Evolutionary conservation across 2,329 filamentous ascomycete species (phyloP).

Genomic region (Fusarium xylarioides): DNA sequence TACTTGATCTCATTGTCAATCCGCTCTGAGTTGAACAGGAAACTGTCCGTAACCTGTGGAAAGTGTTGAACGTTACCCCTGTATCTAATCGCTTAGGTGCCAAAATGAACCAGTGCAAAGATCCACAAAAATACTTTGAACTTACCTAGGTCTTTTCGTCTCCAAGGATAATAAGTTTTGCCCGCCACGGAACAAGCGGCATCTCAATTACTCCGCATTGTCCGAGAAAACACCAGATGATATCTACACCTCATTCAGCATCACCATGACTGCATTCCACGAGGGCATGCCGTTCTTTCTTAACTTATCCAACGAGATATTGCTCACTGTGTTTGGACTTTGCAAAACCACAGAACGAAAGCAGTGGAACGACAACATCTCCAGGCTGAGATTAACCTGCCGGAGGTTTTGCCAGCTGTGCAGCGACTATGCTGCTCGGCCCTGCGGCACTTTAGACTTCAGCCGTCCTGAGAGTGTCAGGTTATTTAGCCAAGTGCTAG

Average conservation of each 20-base stretch:
- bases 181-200: background rate
- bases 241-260: accelerated
- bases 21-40: background rate
- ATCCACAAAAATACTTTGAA: background rate
- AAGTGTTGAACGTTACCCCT: too few species aligned
- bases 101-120: background rate
- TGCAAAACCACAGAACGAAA: background rate
- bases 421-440: background rate
- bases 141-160: background rate
- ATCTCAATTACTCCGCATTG: background rate
- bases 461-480: background rate
- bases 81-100: too few species aligned
- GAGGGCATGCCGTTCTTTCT: background rate
- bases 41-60: background rate
- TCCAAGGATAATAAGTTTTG: too few species aligned
- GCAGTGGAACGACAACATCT: background rate
- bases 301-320: background rate
- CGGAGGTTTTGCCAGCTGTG: background rate
- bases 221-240: background rate
- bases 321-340: background rate
- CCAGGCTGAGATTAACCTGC: background rate
- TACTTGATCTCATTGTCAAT: background rate
- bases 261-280: background rate
- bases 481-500: background rate
- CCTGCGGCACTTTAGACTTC: background rate